These are phyloP conservation scores for Cladosporium sp. DNA, from an alignment of 2,329 filamentous ascomycete genomes.

Conservation along the genomic window DNA sequence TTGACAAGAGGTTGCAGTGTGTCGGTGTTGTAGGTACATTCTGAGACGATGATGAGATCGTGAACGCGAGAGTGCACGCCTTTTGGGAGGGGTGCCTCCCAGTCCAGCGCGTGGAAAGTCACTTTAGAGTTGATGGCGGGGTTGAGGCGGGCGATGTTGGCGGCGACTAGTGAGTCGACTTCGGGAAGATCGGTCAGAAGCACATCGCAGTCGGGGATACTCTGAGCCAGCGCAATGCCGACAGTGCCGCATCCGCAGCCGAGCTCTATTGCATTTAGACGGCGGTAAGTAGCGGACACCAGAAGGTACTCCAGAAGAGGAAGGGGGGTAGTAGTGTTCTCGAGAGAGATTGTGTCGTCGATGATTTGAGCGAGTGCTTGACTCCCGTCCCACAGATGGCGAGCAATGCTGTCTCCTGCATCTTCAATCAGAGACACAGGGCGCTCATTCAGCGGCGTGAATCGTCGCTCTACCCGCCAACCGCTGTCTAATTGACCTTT, in stretches of 20 bases:
- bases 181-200: constrained; percentile 61
- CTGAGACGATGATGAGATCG: constrained; percentile 59
- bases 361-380: constrained; percentile 51
- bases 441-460: constrained; percentile 37
- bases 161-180: constrained; percentile 53
- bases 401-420: constrained; percentile 65
- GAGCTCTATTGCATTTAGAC: constrained; percentile 54
- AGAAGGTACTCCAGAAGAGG: constrained; percentile 34
- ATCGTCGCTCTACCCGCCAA: constrained; percentile 51
- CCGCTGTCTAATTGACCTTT: constrained; percentile 38
- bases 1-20: constrained; percentile 57
- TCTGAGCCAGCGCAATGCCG: constrained; percentile 55
- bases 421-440: constrained; percentile 57
- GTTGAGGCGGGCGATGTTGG: constrained; percentile 46
- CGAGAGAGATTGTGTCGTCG: constrained; percentile 36
- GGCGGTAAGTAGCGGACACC: constrained; percentile 33
- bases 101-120: constrained; percentile 53
- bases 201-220: constrained; percentile 47
- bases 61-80: constrained; percentile 35
- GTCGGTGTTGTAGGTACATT: constrained; percentile 69
- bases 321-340: constrained; percentile 22
- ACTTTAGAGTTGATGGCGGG: constrained; percentile 39
- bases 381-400: constrained; percentile 64
- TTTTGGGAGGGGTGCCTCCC: constrained; percentile 49
- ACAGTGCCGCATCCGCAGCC: constrained; percentile 65